Evolutionary conservation across 495 filamentous ascomycete species (phyloP).

Genomic region (Penicillium roqueforti): DNA sequence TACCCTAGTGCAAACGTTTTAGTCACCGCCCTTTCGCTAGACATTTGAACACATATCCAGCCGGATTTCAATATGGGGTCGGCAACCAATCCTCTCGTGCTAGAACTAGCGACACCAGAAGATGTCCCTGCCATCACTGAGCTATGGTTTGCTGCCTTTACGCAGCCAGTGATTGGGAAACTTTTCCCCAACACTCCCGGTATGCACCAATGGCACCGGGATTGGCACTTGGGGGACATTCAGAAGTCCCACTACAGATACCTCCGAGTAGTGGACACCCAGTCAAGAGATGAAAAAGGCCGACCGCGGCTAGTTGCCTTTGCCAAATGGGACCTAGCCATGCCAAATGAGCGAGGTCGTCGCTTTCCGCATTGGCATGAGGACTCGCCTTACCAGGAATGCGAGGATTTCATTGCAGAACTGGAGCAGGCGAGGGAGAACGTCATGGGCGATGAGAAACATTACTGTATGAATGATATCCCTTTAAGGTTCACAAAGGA

Average conservation of each 20-base stretch:
- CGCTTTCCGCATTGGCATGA: constrained; percentile 25
- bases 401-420: constrained; percentile 13
- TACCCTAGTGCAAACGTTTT: not conserved
- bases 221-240: not conserved
- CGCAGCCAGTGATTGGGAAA: constrained; percentile 11
- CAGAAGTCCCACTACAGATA: constrained; percentile 23
- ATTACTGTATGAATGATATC: constrained; percentile 18
- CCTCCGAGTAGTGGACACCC: constrained; percentile 23
- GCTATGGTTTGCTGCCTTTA: constrained; percentile 28
- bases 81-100: not conserved
- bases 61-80: not conserved
- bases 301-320: constrained; percentile 21
- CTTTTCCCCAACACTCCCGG: constrained; percentile 26
- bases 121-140: constrained; percentile 19
- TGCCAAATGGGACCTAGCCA: constrained; percentile 26
- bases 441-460: constrained; percentile 22
- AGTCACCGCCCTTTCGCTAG: not conserved
- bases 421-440: constrained; percentile 16
- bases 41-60: not conserved
- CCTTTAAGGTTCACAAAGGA: not conserved
- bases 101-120: constrained; percentile 21
- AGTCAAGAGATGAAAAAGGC: constrained; percentile 10
- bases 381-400: constrained; percentile 13
- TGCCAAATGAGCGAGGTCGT: constrained; percentile 19
- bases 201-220: constrained; percentile 19